Percentiles rank a stretch among this genome's conserved stretches.
Conservation (phyloP, 805 yeast species). For the Saccharomyces cerevisiae region DNA sequence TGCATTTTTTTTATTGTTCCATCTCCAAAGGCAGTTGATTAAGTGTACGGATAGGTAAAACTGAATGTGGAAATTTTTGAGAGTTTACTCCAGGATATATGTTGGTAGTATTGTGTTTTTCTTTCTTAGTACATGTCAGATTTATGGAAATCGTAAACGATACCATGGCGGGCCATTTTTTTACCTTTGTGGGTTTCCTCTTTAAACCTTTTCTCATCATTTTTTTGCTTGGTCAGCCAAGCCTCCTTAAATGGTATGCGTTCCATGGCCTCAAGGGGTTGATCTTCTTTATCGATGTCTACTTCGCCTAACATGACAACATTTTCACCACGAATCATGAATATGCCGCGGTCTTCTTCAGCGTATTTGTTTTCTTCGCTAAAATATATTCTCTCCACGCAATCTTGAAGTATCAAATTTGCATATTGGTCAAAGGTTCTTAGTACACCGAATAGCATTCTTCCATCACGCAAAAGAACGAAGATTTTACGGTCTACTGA, state of each 20-base stretch:
- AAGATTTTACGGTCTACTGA: slow-evolving; percentile 76
- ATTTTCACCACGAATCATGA: slow-evolving; percentile 90
- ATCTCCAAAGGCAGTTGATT: background rate
- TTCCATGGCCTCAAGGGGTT: slow-evolving; percentile 47
- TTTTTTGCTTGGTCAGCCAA: slow-evolving; percentile 33
- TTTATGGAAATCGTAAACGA: slow-evolving; percentile 48
- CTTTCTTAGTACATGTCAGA: slow-evolving; percentile 42
- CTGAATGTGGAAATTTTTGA: background rate
- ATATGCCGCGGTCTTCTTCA: slow-evolving; percentile 71
- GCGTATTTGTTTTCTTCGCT: slow-evolving; percentile 51
- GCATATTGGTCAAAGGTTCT: slow-evolving; percentile 94
- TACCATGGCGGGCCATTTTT: slow-evolving; percentile 44
- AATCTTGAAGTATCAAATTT: slow-evolving; percentile 85
- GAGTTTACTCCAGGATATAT: background rate
- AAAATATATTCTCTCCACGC: slow-evolving; percentile 75
- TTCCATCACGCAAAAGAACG: slow-evolving; percentile 83
- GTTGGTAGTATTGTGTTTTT: background rate
- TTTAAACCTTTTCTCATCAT: slow-evolving; percentile 30
- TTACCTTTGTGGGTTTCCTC: slow-evolving; percentile 41
- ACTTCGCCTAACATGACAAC: slow-evolving; percentile 90
- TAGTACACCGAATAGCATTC: slow-evolving; percentile 77
- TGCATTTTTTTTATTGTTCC: background rate
- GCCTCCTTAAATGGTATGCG: slow-evolving; percentile 59
- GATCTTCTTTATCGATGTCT: slow-evolving; percentile 80
- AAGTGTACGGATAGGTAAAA: background rate